Evolutionary conservation across 164 flowering plant species (phyloP).

Genomic region (Liquidambar formosana): DNA sequence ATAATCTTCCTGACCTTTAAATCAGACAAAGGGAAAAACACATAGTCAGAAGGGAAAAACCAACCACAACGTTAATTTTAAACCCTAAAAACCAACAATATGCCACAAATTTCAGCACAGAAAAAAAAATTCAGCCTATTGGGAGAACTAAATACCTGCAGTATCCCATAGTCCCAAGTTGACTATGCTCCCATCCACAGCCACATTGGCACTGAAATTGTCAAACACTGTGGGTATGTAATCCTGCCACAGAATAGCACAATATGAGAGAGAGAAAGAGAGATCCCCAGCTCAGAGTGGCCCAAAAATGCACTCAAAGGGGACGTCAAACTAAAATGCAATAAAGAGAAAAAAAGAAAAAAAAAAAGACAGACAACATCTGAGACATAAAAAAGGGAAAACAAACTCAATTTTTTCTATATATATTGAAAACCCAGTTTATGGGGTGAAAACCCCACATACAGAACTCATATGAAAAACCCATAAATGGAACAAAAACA

Average conservation of each 20-base stretch:
- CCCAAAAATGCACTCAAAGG: no score
- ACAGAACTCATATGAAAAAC: constrained; percentile 5
- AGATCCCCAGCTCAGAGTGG: neutral
- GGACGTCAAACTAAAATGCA: no score
- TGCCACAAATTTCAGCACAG: constrained; percentile 1
- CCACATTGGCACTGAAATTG: constrained; percentile 95
- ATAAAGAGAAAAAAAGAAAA: neutral
- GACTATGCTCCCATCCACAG: constrained; percentile 95
- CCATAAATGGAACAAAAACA: constrained; percentile 4
- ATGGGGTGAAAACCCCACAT: constrained; percentile 13
- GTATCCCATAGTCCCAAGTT: constrained; percentile 98
- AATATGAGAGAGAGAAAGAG: neutral
- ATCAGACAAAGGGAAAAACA: constrained; percentile 9
- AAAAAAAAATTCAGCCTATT: neutral
- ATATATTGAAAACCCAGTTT: no score
- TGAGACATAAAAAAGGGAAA: neutral
- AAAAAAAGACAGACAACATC: neutral
- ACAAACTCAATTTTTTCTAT: neutral
- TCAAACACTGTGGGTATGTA: constrained; percentile 96
- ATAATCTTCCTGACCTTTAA: constrained; percentile 95
- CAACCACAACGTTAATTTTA: neutral
- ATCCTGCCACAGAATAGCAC: constrained; percentile 51
- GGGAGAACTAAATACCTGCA: constrained; percentile 58
- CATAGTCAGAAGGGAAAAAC: neutral
- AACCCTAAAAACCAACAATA: neutral